A percentile compares a stretch with the other conserved stretches of the same genome.
phyloP scores from a whole-genome alignment of 805 yeast genomes.

The Metschnikowia sp. region DNA sequence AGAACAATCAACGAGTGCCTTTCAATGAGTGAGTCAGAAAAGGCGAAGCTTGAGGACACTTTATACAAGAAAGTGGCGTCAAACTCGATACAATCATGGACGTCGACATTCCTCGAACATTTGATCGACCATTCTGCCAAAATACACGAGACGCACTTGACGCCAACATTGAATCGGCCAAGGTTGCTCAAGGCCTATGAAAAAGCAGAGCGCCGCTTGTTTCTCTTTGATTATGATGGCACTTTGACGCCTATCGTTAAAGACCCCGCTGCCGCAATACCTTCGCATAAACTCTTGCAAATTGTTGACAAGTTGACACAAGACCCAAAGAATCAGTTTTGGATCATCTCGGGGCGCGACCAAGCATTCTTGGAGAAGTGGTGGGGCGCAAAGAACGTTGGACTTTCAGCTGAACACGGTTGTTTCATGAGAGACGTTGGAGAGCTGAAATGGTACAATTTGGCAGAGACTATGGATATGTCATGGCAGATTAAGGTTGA shows the following conservation, averaged over 20 bases:
- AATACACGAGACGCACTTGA: constrained; percentile 44
- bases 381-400: constrained; percentile 72
- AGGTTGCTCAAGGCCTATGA: constrained; percentile 57
- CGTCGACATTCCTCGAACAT: constrained; percentile 54
- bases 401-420: constrained; percentile 96
- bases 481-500: constrained; percentile 88
- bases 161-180: constrained; percentile 78
- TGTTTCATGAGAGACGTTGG: constrained; percentile 84
- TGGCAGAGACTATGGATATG: constrained; percentile 83
- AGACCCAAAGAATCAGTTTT: constrained; percentile 81
- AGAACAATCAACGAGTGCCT: constrained; percentile 73
- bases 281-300: constrained; percentile 65
- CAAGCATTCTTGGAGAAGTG: constrained; percentile 84
- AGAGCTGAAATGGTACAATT: constrained; percentile 69
- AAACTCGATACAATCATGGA: constrained; percentile 81
- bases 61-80: constrained; percentile 62
- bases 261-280: constrained; percentile 98
- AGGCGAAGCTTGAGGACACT: constrained; percentile 44
- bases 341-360: constrained; percentile 97
- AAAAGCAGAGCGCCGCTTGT: constrained; percentile 63
- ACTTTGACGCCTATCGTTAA: constrained; percentile 94
- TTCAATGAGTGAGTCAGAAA: constrained; percentile 46
- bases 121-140: constrained; percentile 39
- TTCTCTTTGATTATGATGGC: constrained; percentile 95
- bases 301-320: constrained; percentile 57